Evolutionary conservation across 805 yeast species (phyloP), one percentile per base, ranked within the genome.

Genomic region (Spathaspora gorwiae): DNA sequence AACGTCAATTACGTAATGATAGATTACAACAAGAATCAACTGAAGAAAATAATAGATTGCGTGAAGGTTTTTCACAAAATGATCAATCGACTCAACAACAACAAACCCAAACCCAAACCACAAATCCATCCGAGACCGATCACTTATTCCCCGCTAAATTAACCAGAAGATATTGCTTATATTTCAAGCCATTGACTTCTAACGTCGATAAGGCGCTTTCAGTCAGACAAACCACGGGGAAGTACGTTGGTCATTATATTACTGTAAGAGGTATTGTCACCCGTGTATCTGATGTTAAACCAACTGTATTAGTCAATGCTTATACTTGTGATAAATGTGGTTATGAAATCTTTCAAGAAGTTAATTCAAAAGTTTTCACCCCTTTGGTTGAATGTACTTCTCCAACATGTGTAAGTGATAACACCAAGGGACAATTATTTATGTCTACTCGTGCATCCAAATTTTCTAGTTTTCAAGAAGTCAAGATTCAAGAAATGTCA

Each of bases 321-420:
- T 95, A 92, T 62, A 88, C 98, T 6, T 94, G 99, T 70, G 99
- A 94, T 62, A 86, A 86, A 56, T 94, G 99, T 74, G 99, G 99
- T 40, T 85, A 79, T 66, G 99, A 94, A 68, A 82, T 89, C 43
- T 94, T 95, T 75, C 98, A 94, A 70, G 98, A 95, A 63, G 96
- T 94, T 53, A 83, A 80, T 52, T 70, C 90, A 14, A 81, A 83
- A 60, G 82, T 87, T 37, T 95, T 87, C 67, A 82, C 86, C 27
- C 99, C 99, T n/a, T 70, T 90, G 43, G 62, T 72, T 3, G 95
- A 90, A 58, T 94, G 99, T 70, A 81, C 90, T 1, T 87, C 97
- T 1, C 76, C 76, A 26, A 83, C 81, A 52, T 94, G 99, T 72
- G 60, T 69, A 45, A 79, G 79, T 47, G 92, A 94, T 66, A 83